phyloP scores from a whole-genome alignment of 192 early-diverging fungal genomes.

The Globomyces pollinis-pini region DNA sequence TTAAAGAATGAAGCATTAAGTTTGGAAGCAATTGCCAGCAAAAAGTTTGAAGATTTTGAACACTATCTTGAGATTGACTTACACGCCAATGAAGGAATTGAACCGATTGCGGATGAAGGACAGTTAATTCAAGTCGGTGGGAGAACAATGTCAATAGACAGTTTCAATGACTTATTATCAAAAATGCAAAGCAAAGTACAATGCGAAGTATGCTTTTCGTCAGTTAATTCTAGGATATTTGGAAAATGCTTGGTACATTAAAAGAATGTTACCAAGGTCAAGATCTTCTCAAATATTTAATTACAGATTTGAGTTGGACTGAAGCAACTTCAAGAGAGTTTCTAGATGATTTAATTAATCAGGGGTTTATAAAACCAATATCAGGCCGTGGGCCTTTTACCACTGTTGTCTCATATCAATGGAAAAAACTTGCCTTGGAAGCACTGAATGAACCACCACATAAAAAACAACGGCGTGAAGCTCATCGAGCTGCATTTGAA shows the following conservation, averaged over 20 bases:
- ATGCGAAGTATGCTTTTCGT: conserved; percentile 16
- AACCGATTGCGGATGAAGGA: conserved; percentile 12
- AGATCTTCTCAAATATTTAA: conserved; percentile 19
- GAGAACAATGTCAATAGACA: conserved; percentile 23
- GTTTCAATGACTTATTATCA: conserved; percentile 31
- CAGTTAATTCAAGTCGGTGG: conserved; percentile 23
- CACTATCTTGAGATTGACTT: background rate
- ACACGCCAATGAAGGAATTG: background rate
- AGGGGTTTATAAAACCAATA: conserved; percentile 28
- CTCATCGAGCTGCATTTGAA: conserved; percentile 29
- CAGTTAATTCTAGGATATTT: conserved; percentile 25
- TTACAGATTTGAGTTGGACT: conserved; percentile 2
- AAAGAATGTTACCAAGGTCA: conserved; percentile 27
- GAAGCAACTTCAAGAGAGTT: conserved; percentile 17
- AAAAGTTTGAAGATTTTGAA: conserved; percentile 17
- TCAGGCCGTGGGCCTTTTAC: conserved; percentile 13
- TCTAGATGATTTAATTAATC: conserved; percentile 19
- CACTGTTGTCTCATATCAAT: conserved; percentile 21
- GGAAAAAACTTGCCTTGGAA: conserved; percentile 28
- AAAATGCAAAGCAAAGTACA: conserved; percentile 27
- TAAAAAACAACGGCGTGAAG: conserved; percentile 24
- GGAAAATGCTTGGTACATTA: conserved; percentile 27
- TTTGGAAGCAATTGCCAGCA: conserved; percentile 7
- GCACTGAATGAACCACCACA: conserved; percentile 28
- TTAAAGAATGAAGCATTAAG: background rate